Evolutionary conservation across 306 rosid genomes (phyloP), one percentile per base, ranked within the genome.

Genomic region (Parietaria judaica): DNA sequence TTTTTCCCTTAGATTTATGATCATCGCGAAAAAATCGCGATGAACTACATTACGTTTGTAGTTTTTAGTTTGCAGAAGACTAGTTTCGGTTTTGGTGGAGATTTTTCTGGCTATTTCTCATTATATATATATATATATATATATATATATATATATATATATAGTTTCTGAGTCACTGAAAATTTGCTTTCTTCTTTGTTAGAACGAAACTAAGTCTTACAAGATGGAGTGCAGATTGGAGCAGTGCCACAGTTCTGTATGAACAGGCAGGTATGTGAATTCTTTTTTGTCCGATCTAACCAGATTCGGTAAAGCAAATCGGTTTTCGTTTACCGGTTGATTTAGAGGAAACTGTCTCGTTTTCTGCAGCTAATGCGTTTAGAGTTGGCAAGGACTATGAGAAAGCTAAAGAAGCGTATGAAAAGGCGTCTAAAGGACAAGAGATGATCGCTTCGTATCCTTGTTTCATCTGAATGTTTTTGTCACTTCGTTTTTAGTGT

Each of bases 361-460:
- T 50, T 65, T 38, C 74, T 83, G 73, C 70, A 92, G 98, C 95
- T 44, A 91, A 77, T 80, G 95, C 80, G 41, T 92, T 78, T 77
- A 79, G 95, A 71, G 64, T 74, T 58, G 76, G 85, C 76, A 88
- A 80, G 81, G 75, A 86, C 63, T 51, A 70, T 56, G 98, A 92
- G 81, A 88, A 84, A 56, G 96, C 98, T 38, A 92, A 88, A 76
- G 67, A n/a, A 10, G 94, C 96, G 2, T 86, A 56, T 62, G 98
- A 92, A 70, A 92, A 88, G 69, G 98, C 98, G 71, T 92, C 96
- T 0, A 79, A 86, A 80, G 98, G 96, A 78, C 98, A 92, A 64
- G 96, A 88, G 76, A 79, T 92, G 94, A 83, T 88, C 70, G 73
- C 95, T 36, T 92, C 98, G 96, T 92, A 92, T 86, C 98, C 98